Percentiles rank a stretch among this genome's conserved stretches.
Evolutionary conservation across 768 basidiomycete species (phyloP).

Genomic region (Suillus ampliporus): DNA sequence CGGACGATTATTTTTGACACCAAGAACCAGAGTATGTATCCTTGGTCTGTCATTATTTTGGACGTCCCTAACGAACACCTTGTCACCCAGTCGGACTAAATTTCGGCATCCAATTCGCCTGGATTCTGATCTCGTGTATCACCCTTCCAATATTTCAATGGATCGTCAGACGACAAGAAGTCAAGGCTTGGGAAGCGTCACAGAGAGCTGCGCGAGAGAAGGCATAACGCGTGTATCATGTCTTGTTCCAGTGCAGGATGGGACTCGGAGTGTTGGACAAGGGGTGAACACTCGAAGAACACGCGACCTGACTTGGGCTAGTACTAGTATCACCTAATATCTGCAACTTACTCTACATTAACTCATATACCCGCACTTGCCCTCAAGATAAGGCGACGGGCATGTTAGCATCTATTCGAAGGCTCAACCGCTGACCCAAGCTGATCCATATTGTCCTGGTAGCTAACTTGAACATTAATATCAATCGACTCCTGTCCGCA

Average conservation of each 20-base stretch:
- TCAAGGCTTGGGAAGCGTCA: constrained; percentile 23
- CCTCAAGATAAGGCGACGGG: too few relatives aligned
- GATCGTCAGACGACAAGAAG: constrained; percentile 35
- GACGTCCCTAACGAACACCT: constrained; percentile 2
- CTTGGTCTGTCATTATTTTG: background rate
- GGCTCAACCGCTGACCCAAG: too few relatives aligned
- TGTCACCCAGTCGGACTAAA: constrained; percentile 58
- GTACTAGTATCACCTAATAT: background rate
- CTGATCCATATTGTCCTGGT: too few relatives aligned
- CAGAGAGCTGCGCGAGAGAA: constrained; percentile 6
- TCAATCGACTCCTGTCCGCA: too few relatives aligned
- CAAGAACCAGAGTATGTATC: constrained; percentile 57
- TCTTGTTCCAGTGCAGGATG: background rate
- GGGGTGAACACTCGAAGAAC: background rate
- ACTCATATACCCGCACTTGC: background rate
- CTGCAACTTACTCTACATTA: background rate
- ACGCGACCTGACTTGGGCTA: background rate
- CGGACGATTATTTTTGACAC: constrained; percentile 71
- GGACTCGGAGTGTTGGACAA: background rate
- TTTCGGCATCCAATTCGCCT: constrained; percentile 63
- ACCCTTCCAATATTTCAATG: constrained; percentile 59
- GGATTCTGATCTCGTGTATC: constrained; percentile 59
- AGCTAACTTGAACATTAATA: too few relatives aligned
- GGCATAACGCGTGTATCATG: background rate
- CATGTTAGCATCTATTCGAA: too few relatives aligned